Percentiles rank a stretch among this genome's conserved stretches.
Conservation (phyloP, 129 eudicot species). For the carrot (Daucus carota) region DH1_v3.0 NC_030381.2:51754501-51755000, state of each 20-base stretch:
- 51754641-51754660: conserved; percentile 14
- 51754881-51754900: conserved; percentile 23
- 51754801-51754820: conserved; percentile 38
- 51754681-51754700: conserved; percentile 37
- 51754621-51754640: conserved; percentile 11
- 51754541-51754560: conserved; percentile 54
- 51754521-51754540: conserved; percentile 59
- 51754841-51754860: conserved; percentile 8
- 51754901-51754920: conserved; percentile 18
- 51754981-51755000: conserved; percentile 28
- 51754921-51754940: conserved; percentile 30
- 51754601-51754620: conserved; percentile 34
- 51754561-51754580: conserved; percentile 48
- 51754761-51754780: conserved; percentile 20
- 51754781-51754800: conserved; percentile 25
- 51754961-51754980: conserved; percentile 28
- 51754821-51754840: not conserved
- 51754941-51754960: conserved; percentile 15
- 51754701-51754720: conserved; percentile 36
- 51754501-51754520: conserved; percentile 22
- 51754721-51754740: conserved; percentile 18
- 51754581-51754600: conserved; percentile 40
- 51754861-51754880: conserved; percentile 29
- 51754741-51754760: conserved; percentile 16
- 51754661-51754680: conserved; percentile 8